These are phyloP conservation scores for Neofusicoccum umdonicola DNA, from an alignment of 2,329 filamentous ascomycete species.

Conservation along the genomic window DNA sequence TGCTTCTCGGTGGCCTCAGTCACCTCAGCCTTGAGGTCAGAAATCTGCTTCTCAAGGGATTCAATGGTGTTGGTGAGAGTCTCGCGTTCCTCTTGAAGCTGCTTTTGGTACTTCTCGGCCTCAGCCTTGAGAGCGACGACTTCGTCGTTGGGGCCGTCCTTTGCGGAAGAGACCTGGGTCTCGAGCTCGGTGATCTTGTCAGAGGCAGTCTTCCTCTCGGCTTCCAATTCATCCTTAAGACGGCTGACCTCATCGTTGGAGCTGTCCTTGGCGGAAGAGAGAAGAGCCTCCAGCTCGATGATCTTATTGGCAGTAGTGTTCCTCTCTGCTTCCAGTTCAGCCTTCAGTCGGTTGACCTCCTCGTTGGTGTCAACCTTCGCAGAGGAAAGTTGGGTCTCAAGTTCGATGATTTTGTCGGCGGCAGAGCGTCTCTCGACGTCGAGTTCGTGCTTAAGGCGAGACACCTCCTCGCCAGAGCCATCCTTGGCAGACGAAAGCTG, in stretches of 20 bases:
- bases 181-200: conserved; percentile 14
- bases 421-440: conserved; percentile 4
- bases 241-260: conserved; percentile 1
- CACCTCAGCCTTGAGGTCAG: background rate
- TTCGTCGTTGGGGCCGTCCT: background rate
- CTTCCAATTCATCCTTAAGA: conserved; percentile 7
- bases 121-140: conserved; percentile 3
- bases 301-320: conserved; percentile 11
- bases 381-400: conserved; percentile 8
- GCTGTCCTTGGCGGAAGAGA: background rate
- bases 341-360: conserved; percentile 2
- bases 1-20: conserved; percentile 5
- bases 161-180: background rate
- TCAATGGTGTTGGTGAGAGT: conserved; percentile 1
- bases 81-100: conserved; percentile 14
- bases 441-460: conserved; percentile 2
- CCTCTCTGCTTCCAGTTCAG: background rate
- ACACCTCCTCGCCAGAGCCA: background rate
- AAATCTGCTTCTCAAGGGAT: conserved; percentile 10
- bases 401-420: conserved; percentile 11
- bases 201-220: conserved; percentile 3
- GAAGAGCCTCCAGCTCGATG: conserved; percentile 1
- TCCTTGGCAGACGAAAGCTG: conserved; percentile 1
- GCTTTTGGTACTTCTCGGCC: conserved; percentile 15
- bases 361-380: background rate